Evolutionary conservation across 495 filamentous ascomycete species (phyloP), one percentile per base, ranked within the genome.

Genomic region (Daldinia concentrica): DNA sequence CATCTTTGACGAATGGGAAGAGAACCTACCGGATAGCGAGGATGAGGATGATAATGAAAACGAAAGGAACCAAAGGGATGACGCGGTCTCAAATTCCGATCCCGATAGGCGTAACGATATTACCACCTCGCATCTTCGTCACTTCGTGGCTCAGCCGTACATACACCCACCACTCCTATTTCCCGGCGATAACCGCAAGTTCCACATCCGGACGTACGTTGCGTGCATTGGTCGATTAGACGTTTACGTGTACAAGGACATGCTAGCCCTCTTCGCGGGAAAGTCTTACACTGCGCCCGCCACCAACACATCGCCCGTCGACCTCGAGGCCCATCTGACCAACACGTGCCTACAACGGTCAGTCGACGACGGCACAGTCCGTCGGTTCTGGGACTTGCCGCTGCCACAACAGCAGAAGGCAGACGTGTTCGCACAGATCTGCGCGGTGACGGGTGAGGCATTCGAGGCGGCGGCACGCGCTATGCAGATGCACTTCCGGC

Each of bases 91-190:
- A 7, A 58, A 36, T 15, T 41, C 57, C 34, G 43, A 60, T 17
- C 50, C 22, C 37, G 19, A 29, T 22, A 74, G n/a, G 83, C 50
- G 27, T 26, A 54, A 85, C 62, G 85, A 86, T 43, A 90, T 97
- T 57, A 88, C 93, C 52, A 93, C 94, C 9, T 94, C 91, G 8
- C 95, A 98, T 66, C 90, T 99, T 63, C 92, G 95, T 71, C 94
- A 98, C 79, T 99, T 99, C 82, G 87, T 97, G 77, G 93, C 90
- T 3, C 95, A 99, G 79, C 91, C 92, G n/a, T 99, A 99, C 79
- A 94, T 98, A 77, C 87, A 96, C 78, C 92, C 90, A 4, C 94
- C 95, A 1, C 88, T 99, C 4, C 85, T 98, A 2, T 83, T 97
- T 3, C 82, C 87, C 0, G 83, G 81, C 78, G 83, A 85, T n/a